phyloP scores from a whole-genome alignment of 352 stramenopile genomes.

The Pythium aquatile region DNA sequence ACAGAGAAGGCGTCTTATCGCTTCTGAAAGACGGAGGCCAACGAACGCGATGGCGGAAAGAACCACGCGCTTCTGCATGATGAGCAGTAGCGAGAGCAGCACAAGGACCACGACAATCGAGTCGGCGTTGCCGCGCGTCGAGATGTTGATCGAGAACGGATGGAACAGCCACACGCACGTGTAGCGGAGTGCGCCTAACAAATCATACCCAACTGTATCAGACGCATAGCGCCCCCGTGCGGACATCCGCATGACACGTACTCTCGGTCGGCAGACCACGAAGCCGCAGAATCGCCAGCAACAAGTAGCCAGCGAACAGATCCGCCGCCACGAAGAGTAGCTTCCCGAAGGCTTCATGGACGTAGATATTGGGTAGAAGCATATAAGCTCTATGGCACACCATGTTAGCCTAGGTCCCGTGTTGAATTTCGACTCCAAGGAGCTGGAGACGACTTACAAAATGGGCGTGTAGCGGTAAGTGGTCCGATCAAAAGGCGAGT shows the following conservation, averaged over 20 bases:
- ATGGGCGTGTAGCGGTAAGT: slow-evolving; percentile 99
- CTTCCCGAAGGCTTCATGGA: slow-evolving; percentile 89
- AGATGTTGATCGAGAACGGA: slow-evolving; percentile 98
- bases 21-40: neutral
- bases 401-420: neutral
- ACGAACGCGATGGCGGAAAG: slow-evolving; percentile 67
- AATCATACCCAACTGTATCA: neutral
- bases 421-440: neutral
- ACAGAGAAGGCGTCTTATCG: neutral
- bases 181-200: slow-evolving; percentile 58
- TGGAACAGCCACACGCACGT: slow-evolving; percentile 96
- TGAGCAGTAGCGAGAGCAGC: slow-evolving; percentile 86
- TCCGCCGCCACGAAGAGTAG: slow-evolving; percentile 96
- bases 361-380: slow-evolving; percentile 72
- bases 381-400: slow-evolving; percentile 50
- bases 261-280: slow-evolving; percentile 49
- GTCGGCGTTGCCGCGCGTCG: slow-evolving; percentile 97
- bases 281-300: slow-evolving; percentile 85
- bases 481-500: slow-evolving; percentile 94
- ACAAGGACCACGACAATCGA: slow-evolving; percentile 93
- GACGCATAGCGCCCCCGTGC: neutral
- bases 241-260: neutral
- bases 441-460: slow-evolving; percentile 52
- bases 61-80: slow-evolving; percentile 79
- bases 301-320: slow-evolving; percentile 87